Evolutionary conservation across 2,329 filamentous ascomycete species (phyloP).

Genomic region (Microcyclospora pomicola): DNA sequence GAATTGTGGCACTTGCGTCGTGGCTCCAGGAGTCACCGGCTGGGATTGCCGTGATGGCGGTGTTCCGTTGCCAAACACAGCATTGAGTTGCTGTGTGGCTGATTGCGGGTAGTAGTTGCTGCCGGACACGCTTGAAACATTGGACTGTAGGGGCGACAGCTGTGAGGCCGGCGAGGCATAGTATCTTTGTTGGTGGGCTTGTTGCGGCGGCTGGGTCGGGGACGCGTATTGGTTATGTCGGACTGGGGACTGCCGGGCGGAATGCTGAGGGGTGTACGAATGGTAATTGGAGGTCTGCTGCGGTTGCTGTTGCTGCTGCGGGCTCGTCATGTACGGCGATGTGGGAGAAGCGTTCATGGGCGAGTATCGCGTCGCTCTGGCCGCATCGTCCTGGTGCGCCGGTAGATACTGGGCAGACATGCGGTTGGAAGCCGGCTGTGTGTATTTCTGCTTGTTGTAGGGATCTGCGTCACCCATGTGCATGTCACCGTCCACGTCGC

Average conservation of each 20-base stretch:
- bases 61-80: slow-evolving; percentile 44
- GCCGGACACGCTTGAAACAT: slow-evolving; percentile 33
- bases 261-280: slow-evolving; percentile 27
- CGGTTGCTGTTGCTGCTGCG: slow-evolving; percentile 35
- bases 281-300: not conserved
- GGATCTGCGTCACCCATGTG: slow-evolving; percentile 80
- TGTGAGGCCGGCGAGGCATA: slow-evolving; percentile 52
- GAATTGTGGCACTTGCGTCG: slow-evolving; percentile 72
- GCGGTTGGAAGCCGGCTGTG: slow-evolving; percentile 64
- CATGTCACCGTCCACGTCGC: slow-evolving; percentile 31
- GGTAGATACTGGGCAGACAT: slow-evolving; percentile 56
- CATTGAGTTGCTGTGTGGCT: slow-evolving; percentile 56
- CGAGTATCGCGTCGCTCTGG: slow-evolving; percentile 77
- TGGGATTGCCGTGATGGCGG: slow-evolving; percentile 28
- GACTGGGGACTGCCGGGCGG: slow-evolving; percentile 67
- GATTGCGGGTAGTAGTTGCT: slow-evolving; percentile 53
- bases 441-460: slow-evolving; percentile 76
- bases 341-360: slow-evolving; percentile 87
- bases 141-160: slow-evolving; percentile 61
- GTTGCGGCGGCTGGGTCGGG: slow-evolving; percentile 23
- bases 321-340: slow-evolving; percentile 56
- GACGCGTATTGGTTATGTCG: slow-evolving; percentile 46
- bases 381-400: slow-evolving; percentile 34
- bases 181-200: slow-evolving; percentile 32
- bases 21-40: slow-evolving; percentile 30